These are phyloP conservation scores for Scenedesmus sp. DNA, from an alignment of 163 green algal genomes.

Conservation along the genomic window DNA sequence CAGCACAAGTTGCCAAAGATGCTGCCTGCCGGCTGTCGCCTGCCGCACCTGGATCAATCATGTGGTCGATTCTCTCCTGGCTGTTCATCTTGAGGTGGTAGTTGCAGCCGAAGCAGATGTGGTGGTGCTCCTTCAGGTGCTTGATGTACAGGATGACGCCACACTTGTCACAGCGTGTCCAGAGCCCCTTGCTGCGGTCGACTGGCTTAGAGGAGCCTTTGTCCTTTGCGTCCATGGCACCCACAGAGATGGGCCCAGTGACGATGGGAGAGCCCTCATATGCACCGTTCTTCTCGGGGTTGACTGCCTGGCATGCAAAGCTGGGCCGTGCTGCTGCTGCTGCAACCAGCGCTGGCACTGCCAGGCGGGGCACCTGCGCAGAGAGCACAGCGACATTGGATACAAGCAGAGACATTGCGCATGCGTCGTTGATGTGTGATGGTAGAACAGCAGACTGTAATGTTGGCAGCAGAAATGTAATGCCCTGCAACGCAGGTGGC, in stretches of 20 bases:
- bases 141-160: constrained; percentile 82
- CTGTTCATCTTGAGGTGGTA: constrained; percentile 77
- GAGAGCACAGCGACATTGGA: background rate
- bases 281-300: constrained; percentile 54
- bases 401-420: background rate
- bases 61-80: constrained; percentile 71
- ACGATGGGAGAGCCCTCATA: constrained; percentile 43
- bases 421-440: background rate
- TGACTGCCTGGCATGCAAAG: constrained; percentile 48
- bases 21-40: background rate
- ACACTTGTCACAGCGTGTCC: constrained; percentile 79
- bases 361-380: background rate
- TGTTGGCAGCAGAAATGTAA: background rate
- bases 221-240: constrained; percentile 10
- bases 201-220: constrained; percentile 53
- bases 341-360: background rate
- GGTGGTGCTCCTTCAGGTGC: constrained; percentile 77
- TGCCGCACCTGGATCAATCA: constrained; percentile 66
- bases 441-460: background rate
- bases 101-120: constrained; percentile 80
- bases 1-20: background rate
- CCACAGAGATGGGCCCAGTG: constrained; percentile 51
- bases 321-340: background rate
- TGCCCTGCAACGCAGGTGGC: background rate
- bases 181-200: constrained; percentile 77